A percentile compares a stretch with the other conserved stretches of the same genome.
These are phyloP conservation scores for Penicillium goetzii DNA, from an alignment of 495 filamentous ascomycete species.

Conservation along the genomic window DNA sequence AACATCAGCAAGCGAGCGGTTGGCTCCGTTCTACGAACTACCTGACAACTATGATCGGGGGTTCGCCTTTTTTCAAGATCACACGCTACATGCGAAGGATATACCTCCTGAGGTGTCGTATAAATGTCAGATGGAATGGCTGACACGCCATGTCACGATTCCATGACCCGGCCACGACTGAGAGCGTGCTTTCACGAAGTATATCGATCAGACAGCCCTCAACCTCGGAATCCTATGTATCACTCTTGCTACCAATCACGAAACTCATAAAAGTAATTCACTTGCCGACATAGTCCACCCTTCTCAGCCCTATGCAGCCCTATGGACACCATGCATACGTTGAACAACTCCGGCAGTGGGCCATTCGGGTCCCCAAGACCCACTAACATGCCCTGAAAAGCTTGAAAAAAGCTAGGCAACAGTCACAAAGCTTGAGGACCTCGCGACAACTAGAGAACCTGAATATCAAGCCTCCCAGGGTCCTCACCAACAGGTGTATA, in stretches of 20 bases:
- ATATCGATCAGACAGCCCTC: background rate
- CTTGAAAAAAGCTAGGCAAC: conserved; percentile 1
- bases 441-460: background rate
- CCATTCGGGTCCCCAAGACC: background rate
- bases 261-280: background rate
- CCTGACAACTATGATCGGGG: background rate
- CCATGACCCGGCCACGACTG: background rate
- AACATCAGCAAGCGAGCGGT: conserved; percentile 8
- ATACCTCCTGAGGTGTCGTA: background rate
- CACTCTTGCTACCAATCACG: background rate
- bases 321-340: background rate
- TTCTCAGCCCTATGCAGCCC: background rate
- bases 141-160: background rate
- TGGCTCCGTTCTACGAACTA: background rate
- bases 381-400: background rate
- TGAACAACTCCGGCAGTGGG: background rate
- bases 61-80: background rate
- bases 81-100: no score
- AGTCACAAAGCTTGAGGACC: background rate
- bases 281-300: conserved; percentile 21
- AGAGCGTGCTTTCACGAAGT: background rate
- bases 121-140: background rate
- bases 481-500: background rate
- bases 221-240: background rate
- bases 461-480: background rate